Evolutionary conservation across 305 asterid genomes (phyloP).

Genomic region (Fraxinus sp.): DNA sequence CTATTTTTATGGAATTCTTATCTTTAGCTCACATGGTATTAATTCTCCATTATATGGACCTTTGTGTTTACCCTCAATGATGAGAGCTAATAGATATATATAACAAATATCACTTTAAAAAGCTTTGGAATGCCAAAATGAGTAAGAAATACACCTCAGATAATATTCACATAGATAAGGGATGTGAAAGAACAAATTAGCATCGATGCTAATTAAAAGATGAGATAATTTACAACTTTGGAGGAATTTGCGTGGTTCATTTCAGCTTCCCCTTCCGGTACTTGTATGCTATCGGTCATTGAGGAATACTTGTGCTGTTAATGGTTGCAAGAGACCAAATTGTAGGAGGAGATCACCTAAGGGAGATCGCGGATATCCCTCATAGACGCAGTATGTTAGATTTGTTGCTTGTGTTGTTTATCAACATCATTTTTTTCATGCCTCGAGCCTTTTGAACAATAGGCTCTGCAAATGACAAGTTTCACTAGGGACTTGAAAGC

Average conservation of each 20-base stretch:
- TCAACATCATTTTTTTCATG: background rate
- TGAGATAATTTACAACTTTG: background rate
- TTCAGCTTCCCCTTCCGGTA: background rate
- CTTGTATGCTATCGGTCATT: background rate
- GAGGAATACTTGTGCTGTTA: background rate
- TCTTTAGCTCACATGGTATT: background rate
- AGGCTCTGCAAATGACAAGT: background rate
- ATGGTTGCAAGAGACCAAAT: background rate
- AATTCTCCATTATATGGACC: background rate
- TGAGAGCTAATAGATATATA: too few relatives aligned
- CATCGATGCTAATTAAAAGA: background rate
- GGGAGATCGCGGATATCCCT: background rate
- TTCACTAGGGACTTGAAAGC: background rate
- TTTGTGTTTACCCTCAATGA: too few relatives aligned
- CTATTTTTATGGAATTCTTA: background rate
- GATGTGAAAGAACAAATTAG: background rate
- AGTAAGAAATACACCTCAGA: background rate
- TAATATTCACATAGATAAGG: background rate
- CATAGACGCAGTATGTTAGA: background rate
- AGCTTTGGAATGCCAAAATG: too few relatives aligned
- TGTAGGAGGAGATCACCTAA: background rate
- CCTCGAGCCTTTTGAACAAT: background rate
- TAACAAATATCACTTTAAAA: too few relatives aligned
- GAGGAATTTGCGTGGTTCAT: background rate
- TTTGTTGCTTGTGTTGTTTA: background rate